Base-by-base conservation (phyloP, 352 stramenopile species). In the Thalassiosira mediterranea region DNA sequence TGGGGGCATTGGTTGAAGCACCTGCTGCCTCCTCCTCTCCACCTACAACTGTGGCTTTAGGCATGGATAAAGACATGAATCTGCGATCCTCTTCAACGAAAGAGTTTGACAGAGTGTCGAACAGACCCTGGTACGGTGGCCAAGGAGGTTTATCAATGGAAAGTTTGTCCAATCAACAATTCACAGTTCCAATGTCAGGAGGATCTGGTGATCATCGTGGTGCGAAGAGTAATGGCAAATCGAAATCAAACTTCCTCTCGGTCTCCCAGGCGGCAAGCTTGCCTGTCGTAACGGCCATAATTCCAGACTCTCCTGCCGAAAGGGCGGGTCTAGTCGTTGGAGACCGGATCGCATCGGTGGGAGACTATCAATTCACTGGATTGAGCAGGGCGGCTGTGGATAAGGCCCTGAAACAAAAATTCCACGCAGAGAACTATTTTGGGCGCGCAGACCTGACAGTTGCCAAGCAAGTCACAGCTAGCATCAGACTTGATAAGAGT, bases 311-410 rank as follows among this genome's bases (percentile, higher is more conserved):
- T 28, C 78, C 83, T 11, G 87, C 87, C 0, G 87, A 93, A 80
- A 79, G 85, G 46, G 63, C 75, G n/a, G 87, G 86, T 21, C 53
- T 93, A 15, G 72, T 86, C 0, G 87, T 93, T 7, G 87, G 87
- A 15, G 87, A 93, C 79, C 66, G 79, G 11, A 89, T 93, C 31
- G 80, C 84, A 3, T 77, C 81, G 0, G 69, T 92, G 23, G 84
- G 82, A 21, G 34, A 79, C 5, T 69, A 85, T 60, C 76, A 68
- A 21, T 91, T 91, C 70, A 70, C 84, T 23, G 83, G 81, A 19
- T 73, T 79, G 47, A 79, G 48, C 15, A 40, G 26, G 25, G 10
- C 61, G 7, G 54, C 80, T 29, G 67, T 90, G 0, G 4, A 63
- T 29, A 80, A 74, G 59, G 32, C 44, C n/a, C 29, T 86, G 29